Evolutionary conservation across 106 monocot genomes (phyloP), one percentile per base, ranked within the genome.

Genomic region (Iris macrosiphon): DNA sequence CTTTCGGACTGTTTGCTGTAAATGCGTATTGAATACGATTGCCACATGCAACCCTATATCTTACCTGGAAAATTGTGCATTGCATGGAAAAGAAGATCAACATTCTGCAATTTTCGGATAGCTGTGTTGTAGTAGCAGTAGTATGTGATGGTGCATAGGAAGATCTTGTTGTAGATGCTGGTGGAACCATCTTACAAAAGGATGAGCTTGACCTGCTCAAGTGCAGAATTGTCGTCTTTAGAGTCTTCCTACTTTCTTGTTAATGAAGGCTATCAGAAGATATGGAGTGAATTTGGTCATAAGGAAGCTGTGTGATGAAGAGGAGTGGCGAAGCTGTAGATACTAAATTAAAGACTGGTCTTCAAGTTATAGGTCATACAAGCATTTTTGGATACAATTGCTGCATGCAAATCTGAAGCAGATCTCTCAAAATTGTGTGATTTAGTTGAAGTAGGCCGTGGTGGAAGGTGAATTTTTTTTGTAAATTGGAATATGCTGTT

Each of bases 151-250:
- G n/a, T n/a, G n/a, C n/a, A n/a, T 21, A 29, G 6, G 51, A 51
- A 51, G 51, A 51, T 27, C 14, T 50, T 29, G 50, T 30, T 29
- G 7, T 50, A 2, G 50, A 15, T 50, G 50, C 50, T 5, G 50
- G 30, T 51, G 51, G 30, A 30, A 16, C 15, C 3, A 21, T 51
- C 30, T 4, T 51, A 8, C 28, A 51, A 8, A 31, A 31, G 10
- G 10, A 10, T 10, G 34, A 9, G 30, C 17, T n/a, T 30, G 51
- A 30, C n/a, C n/a, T n/a, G n/a, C n/a, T n/a, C n/a, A n/a, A n/a
- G 31, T 0, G 30, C 14, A 0, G n/a, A 51, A 2, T 15, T 30
- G 1, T 51, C 10, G 4, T 51, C 51, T 6, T 9, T 2, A 51
- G 30, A 21, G 4, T 51, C 30, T n/a, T 13, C 51, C 16, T 51